These are phyloP conservation scores for Amaranthus hypochondriacus DNA, from an alignment of 148 eudicot genomes.

Conservation along the genomic window DNA sequence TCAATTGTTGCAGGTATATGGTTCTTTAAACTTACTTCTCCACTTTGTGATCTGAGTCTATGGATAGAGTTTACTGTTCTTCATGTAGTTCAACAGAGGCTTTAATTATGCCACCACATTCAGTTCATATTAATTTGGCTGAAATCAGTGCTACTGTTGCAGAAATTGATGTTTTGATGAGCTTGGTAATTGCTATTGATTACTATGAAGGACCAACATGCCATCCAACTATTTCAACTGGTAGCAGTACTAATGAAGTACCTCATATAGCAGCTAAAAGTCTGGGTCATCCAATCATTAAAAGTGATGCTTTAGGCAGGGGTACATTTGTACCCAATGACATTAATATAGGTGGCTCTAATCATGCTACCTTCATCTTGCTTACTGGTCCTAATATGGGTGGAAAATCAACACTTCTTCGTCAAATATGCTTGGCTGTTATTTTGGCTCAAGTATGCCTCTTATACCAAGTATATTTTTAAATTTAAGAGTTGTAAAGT, in stretches of 20 bases:
- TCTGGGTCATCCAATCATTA: conserved; percentile 83
- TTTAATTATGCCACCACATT: background rate
- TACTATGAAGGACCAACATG: conserved; percentile 87
- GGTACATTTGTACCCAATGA: conserved; percentile 90
- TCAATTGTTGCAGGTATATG: conserved; percentile 74
- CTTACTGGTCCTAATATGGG: conserved; percentile 99
- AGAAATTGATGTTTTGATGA: conserved; percentile 89
- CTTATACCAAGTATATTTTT: background rate
- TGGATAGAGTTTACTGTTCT: background rate
- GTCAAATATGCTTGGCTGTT: conserved; percentile 95
- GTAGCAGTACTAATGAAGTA: conserved; percentile 31
- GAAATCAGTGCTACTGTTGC: conserved; percentile 28
- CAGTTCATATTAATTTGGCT: conserved; percentile 11
- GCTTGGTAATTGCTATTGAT: conserved; percentile 85
- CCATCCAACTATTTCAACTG: conserved; percentile 55
- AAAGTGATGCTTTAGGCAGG: conserved; percentile 72
- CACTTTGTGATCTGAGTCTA: background rate
- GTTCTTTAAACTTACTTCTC: conserved; percentile 8
- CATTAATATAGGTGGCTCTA: conserved; percentile 69
- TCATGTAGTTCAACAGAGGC: background rate
- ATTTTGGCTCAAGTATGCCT: conserved; percentile 81
- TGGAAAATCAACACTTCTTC: conserved; percentile 97
- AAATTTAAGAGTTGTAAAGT: background rate
- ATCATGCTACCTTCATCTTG: conserved; percentile 65
- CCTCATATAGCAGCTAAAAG: conserved; percentile 67